Base-by-base conservation (phyloP, 495 filamentous ascomycete genomes). In the Antarctomyces pellizariae region DNA sequence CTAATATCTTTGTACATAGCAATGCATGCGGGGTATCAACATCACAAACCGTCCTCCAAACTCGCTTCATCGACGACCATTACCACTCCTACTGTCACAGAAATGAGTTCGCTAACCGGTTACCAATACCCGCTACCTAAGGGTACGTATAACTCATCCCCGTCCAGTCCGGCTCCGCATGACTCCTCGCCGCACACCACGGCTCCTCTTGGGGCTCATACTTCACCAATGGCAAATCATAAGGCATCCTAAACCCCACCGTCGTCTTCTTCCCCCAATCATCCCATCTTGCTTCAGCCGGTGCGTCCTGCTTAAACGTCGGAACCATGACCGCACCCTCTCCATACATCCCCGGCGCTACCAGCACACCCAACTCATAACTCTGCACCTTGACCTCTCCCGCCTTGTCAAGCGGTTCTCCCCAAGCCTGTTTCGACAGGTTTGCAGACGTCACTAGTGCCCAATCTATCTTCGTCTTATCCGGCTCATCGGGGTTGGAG, bases 351-450 rank as follows among this genome's bases (percentile, higher is more conserved):
- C 48, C 62, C 2, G 83, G 83, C 75, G 79, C 86, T 1, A 91
- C 65, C 17, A 90, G 39, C 3, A 93, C 78, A 0, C 82, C 82
- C 22, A 79, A 61, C 45, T 93, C 82, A 49, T 73, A 93, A 19
- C 76, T 86, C 34, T 66, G 69, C 12, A 90, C 62, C 9, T 66
- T 57, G 6, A 78, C 56, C 39, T 75, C 62, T 2, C 63, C 63
- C 7, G 46, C 41, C 4, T 46, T 36, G 29, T 60, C 63, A 4
- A 45, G 25, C 9, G 50, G 52, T 9, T 66, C 62, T n/a, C 82
- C 82, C 82, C 82, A 92, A 0, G 82, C 82, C 42, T 91, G 82
- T 30, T 67, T 89, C 0, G 75, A 84, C 3, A 92, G 47, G 37
- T 91, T 91, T 8, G 82, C 79, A 5, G 75, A 44, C 1, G 77